Conservation (phyloP, 2,329 filamentous ascomycete genomes). For the Botrytis sinoallii region DNA sequence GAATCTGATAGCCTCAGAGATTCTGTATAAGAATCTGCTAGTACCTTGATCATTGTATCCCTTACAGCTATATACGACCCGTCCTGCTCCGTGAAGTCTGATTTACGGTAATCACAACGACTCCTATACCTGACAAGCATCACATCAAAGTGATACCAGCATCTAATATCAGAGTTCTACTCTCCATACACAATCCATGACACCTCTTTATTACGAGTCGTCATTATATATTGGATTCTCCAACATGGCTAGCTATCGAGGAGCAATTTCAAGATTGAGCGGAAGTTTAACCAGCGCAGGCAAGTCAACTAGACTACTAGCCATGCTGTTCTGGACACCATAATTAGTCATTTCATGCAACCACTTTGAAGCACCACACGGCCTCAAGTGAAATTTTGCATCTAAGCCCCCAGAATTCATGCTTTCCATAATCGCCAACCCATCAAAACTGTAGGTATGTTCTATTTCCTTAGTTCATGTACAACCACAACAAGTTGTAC, state of each 20-base stretch:
- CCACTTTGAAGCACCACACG: not conserved
- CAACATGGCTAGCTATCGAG: not conserved
- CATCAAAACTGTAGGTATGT: slow-evolving; percentile 53
- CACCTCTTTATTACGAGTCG: not conserved
- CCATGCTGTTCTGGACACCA: not conserved
- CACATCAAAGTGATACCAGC: not conserved
- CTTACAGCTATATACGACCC: not conserved
- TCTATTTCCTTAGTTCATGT: slow-evolving; percentile 58
- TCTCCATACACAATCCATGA: not conserved
- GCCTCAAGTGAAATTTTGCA: not conserved
- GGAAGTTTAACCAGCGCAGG: not conserved
- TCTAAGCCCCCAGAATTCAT: slow-evolving; percentile 38
- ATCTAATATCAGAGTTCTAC: not conserved
- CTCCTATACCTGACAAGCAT: not conserved
- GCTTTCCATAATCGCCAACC: slow-evolving; percentile 58
- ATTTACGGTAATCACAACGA: not conserved
- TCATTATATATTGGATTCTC: not conserved
- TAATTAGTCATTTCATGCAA: not conserved
- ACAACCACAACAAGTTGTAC: slow-evolving; percentile 57
- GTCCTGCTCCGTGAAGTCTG: not conserved
- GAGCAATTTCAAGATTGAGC: not conserved
- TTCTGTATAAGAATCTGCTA: not conserved
- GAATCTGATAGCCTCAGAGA: not conserved
- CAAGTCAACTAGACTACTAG: not conserved
- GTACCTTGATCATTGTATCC: not conserved